Evolutionary conservation across 805 yeast species (phyloP), one percentile per base, ranked within the genome.

Genomic region (Dipodascopsis uninucleata): DNA sequence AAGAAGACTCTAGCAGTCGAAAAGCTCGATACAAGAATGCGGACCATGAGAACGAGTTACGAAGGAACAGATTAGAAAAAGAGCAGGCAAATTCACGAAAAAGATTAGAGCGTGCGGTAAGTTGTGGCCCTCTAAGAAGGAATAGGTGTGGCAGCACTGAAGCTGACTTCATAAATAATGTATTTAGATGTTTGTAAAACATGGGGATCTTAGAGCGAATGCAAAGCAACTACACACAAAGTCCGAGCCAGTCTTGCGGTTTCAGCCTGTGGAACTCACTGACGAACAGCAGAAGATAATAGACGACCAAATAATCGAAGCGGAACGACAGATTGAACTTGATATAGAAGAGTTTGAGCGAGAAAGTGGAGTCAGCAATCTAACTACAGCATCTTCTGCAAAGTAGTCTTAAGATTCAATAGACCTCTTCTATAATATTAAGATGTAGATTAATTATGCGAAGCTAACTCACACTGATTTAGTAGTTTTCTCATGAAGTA

Each of bases 1-100:
- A 49, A 37, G 54, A 47, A 10, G 29, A 12, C 12, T 12, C 12
- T 22, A 24, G 43, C 7, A 43, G 8, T 5, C 31, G 40, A 5
- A 28, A 36, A 9, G 12, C 22, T 7, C 50, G 53, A 12, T 41
- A 31, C 16, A 25, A 35, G 36, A 34, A 45, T 7, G 53, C 44
- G 25, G 21, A 26, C 21, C 18, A 41, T 26, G 50, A 45, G 3
- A 39, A 39, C 20, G 40, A 40, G 18, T 20, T 41, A 9, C 40
- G 22, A 28, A 22, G 12, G 22, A 21, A 39, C 12, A 41, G 18
- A n/a, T 39, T 33, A 29, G n/a, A 40, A 47, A 22, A 22, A 32
- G 14, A 38, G 35, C 23, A 31, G 25, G 12, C 29, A 20, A 21
- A 12, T 41, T 25, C 21, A 21, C 7, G 49, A 36, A 20, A 39